phyloP scores from a whole-genome alignment of 1,284 basidiomycete genomes.

The Apiotrichum siamense region DNA sequence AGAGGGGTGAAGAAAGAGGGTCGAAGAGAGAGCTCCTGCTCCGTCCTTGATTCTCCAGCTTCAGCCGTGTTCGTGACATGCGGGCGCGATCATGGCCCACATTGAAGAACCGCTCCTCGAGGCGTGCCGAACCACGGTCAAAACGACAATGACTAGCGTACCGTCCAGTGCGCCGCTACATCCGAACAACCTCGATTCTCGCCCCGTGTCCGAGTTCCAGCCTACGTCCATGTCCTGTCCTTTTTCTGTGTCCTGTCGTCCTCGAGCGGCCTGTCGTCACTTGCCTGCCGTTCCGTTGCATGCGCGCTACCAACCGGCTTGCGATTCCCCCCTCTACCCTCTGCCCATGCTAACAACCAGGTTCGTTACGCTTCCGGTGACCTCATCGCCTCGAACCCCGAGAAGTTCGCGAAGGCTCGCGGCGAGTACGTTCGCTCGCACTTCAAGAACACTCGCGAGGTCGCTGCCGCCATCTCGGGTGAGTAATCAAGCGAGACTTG shows the following conservation, averaged over 20 bases:
- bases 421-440: conserved; percentile 98
- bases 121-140: too few species aligned
- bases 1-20: not conserved
- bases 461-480: conserved; percentile 81
- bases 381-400: conserved; percentile 76
- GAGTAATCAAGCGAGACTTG: conserved; percentile 27
- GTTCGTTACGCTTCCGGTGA: conserved; percentile 83
- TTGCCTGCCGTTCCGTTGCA: not conserved
- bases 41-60: too few species aligned
- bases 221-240: too few species aligned
- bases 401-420: conserved; percentile 87
- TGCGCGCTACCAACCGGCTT: too few species aligned
- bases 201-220: too few species aligned
- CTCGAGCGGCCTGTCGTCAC: not conserved
- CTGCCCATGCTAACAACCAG: conserved; percentile 38
- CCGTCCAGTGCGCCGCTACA: too few species aligned
- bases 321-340: too few species aligned
- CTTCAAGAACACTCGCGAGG: conserved; percentile 99
- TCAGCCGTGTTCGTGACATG: not conserved
- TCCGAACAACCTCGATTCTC: too few species aligned
- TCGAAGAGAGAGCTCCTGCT: not conserved
- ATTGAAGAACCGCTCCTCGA: too few species aligned
- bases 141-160: too few species aligned
- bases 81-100: not conserved
- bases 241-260: too few species aligned